A percentile compares a stretch with the other conserved stretches of the same genome.
phyloP scores from a whole-genome alignment of 495 filamentous ascomycete genomes.

The Oidiodendron maius region DNA sequence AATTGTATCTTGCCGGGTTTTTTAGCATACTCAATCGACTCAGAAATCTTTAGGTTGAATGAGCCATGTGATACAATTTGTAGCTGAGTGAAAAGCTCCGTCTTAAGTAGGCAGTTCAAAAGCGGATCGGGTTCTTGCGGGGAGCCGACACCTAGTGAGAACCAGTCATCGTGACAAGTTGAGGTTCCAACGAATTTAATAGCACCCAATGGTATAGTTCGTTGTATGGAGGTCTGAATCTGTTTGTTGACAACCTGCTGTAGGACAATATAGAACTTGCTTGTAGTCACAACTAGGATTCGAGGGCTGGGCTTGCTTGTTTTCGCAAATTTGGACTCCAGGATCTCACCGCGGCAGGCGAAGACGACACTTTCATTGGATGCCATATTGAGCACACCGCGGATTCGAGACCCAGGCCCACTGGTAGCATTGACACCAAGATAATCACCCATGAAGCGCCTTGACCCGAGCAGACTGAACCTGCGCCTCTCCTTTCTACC shows the following conservation, averaged over 20 bases:
- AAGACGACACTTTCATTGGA: conserved; percentile 73
- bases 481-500: conserved; percentile 85
- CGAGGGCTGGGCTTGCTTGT: conserved; percentile 89
- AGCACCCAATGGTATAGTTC: conserved; percentile 72
- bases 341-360: conserved; percentile 80
- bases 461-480: conserved; percentile 83
- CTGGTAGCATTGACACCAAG: conserved; percentile 75
- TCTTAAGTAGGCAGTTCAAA: conserved; percentile 90
- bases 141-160: conserved; percentile 81
- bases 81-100: conserved; percentile 92
- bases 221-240: conserved; percentile 71
- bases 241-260: conserved; percentile 81
- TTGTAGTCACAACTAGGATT: conserved; percentile 78
- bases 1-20: conserved; percentile 88
- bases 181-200: conserved; percentile 82
- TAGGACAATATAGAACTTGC: conserved; percentile 79
- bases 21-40: conserved; percentile 92
- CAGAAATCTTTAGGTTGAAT: conserved; percentile 73
- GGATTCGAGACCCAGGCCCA: conserved; percentile 78
- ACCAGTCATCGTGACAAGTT: conserved; percentile 89
- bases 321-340: conserved; percentile 90
- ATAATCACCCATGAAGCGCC: conserved; percentile 94
- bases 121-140: conserved; percentile 88
- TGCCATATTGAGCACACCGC: conserved; percentile 55
- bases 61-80: conserved; percentile 59